Conservation (phyloP, 768 basidiomycete genomes). For the Termitomyces sp. region DNA sequence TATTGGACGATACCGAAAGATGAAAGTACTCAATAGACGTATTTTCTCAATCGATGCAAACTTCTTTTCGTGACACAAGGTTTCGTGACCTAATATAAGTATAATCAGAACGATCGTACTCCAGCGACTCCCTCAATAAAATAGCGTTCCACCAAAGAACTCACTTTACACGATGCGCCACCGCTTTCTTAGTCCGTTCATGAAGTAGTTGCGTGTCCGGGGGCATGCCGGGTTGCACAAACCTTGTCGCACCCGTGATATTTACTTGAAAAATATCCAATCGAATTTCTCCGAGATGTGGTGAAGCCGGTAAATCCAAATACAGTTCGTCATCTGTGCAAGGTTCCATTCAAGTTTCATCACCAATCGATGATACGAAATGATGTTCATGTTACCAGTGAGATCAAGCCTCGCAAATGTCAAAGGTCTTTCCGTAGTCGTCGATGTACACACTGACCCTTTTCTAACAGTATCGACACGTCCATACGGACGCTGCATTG, state of each 20-base stretch:
- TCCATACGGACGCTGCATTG: not conserved
- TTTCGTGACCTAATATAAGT: slow-evolving; percentile 1
- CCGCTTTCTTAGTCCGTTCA: slow-evolving; percentile 6
- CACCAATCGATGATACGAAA: not conserved
- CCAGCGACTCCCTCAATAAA: too few species aligned
- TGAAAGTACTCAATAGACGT: slow-evolving; percentile 1
- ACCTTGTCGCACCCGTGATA: not conserved
- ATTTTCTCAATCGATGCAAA: slow-evolving; percentile 3
- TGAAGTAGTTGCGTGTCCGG: slow-evolving; percentile 5
- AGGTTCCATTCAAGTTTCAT: not conserved
- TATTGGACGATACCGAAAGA: slow-evolving; percentile 6
- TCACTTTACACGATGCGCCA: slow-evolving; percentile 3
- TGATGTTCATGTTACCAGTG: not conserved
- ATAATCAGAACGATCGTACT: not conserved
- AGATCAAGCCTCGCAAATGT: slow-evolving; percentile 2
- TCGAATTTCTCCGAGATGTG: slow-evolving; percentile 1
- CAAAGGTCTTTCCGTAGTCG: slow-evolving; percentile 3
- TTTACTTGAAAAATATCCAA: slow-evolving; percentile 5
- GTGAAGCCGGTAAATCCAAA: slow-evolving; percentile 1
- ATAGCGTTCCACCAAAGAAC: too few species aligned
- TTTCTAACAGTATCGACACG: slow-evolving; percentile 1
- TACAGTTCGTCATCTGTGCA: slow-evolving; percentile 2
- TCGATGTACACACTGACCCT: not conserved
- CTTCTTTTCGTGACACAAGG: slow-evolving; percentile 1
- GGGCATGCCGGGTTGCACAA: slow-evolving; percentile 2